Evolutionary conservation across 495 filamentous ascomycete species (phyloP).

Genomic region (Penicillium mononematosum): DNA sequence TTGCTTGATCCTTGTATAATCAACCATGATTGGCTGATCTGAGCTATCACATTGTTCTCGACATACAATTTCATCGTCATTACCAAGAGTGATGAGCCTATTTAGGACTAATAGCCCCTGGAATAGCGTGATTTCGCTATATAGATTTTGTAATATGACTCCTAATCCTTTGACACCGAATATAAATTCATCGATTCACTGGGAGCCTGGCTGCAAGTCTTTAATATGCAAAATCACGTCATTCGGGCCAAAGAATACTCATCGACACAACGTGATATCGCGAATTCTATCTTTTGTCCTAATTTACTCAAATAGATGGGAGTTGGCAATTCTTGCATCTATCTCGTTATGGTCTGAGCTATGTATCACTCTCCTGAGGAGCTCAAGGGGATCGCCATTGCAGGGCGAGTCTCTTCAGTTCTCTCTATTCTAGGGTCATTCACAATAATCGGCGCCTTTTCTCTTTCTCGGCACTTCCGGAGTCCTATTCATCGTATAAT

Average conservation of each 20-base stretch:
- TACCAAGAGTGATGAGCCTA: not conserved
- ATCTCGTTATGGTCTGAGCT: constrained; percentile 5
- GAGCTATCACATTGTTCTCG: not conserved
- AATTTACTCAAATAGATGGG: not conserved
- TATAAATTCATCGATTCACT: not conserved
- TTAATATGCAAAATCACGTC: constrained; percentile 18
- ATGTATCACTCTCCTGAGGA: constrained; percentile 37
- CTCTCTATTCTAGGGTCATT: constrained; percentile 40
- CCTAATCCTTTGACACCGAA: not conserved
- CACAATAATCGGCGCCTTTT: constrained; percentile 42
- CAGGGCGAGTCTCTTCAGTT: constrained; percentile 38
- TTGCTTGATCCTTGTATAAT: not conserved
- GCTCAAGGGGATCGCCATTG: constrained; percentile 28
- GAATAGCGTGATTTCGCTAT: not conserved
- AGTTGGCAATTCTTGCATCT: not conserved
- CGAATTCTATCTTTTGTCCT: not conserved
- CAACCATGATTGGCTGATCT: not conserved
- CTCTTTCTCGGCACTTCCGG: constrained; percentile 39
- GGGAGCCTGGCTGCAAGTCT: too few relatives aligned
- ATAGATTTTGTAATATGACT: not conserved
- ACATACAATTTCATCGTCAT: not conserved
- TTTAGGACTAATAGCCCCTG: not conserved
- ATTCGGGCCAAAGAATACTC: constrained; percentile 17
- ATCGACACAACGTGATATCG: constrained; percentile 9
- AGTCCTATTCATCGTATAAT: constrained; percentile 51